These are phyloP conservation scores for Telfairia occidentalis DNA, from an alignment of 331 rosid genomes.

Conservation along the genomic window DNA sequence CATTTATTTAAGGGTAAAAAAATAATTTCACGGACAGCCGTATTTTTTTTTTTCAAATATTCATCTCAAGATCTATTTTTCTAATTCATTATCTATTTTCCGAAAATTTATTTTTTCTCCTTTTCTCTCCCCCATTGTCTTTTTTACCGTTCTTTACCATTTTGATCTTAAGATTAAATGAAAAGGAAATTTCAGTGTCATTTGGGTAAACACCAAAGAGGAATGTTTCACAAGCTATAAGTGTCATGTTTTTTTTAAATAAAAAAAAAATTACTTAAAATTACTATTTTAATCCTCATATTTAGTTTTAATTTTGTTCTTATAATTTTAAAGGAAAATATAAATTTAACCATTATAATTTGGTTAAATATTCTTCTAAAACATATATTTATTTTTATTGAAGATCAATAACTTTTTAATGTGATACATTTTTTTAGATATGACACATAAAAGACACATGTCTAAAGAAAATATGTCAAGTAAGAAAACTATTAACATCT, in stretches of 20 bases:
- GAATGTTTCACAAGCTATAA: background rate
- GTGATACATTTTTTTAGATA: no score
- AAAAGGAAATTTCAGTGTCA: background rate
- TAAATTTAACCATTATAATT: background rate
- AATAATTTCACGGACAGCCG: background rate
- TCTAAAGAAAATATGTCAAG: no score
- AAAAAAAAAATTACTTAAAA: no score
- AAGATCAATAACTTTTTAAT: no score
- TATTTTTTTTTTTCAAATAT: background rate
- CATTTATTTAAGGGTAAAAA: background rate
- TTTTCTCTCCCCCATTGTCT: background rate
- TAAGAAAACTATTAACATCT: no score
- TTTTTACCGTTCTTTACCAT: background rate
- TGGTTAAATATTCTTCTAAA: background rate
- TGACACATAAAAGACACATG: no score
- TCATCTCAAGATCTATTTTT: background rate
- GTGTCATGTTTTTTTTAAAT: background rate
- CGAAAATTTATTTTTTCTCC: background rate
- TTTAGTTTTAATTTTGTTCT: background rate
- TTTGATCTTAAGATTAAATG: background rate
- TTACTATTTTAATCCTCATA: background rate
- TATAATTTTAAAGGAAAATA: background rate
- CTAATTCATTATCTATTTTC: background rate
- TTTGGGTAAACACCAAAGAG: background rate
- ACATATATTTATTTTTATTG: no score